A percentile compares a stretch with the other conserved stretches of the same genome.
Evolutionary conservation across 768 basidiomycete species (phyloP).

Genomic region (Tulasnella sp.): DNA sequence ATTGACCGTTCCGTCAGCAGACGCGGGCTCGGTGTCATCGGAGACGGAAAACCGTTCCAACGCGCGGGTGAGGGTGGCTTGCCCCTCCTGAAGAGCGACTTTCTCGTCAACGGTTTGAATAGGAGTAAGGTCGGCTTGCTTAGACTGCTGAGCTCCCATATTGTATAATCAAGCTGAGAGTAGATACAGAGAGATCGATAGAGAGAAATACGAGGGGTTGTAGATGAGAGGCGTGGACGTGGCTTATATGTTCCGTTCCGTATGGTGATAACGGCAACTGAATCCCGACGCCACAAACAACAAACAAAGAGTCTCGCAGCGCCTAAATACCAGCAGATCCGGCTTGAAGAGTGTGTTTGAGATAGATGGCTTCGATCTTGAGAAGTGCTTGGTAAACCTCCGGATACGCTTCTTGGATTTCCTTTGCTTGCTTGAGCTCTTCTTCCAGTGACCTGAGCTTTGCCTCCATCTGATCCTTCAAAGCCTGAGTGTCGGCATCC

Average conservation of each 20-base stretch:
- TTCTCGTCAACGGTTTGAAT: conserved; percentile 1
- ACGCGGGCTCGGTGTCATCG: conserved; percentile 7
- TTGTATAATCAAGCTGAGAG: background rate
- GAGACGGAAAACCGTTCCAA: background rate
- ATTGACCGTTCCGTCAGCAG: conserved; percentile 51
- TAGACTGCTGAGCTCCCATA: conserved; percentile 13
- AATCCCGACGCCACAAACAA: background rate
- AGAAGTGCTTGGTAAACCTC: background rate
- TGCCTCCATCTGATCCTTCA: background rate
- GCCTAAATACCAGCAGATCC: background rate
- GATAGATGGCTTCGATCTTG: background rate
- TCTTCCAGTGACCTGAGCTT: background rate
- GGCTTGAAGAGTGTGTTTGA: background rate
- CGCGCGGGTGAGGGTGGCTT: background rate
- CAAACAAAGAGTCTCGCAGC: background rate
- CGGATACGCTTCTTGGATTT: background rate
- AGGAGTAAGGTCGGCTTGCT: background rate
- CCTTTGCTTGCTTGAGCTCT: background rate
- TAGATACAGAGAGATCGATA: background rate
- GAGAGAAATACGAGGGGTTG: background rate
- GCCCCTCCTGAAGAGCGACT: background rate
- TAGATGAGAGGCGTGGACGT: background rate
- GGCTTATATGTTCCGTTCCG: background rate
- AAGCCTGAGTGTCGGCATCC: background rate
- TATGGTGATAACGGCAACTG: background rate